Evolutionary conservation across 1,139 yeast genomes (phyloP).

Genomic region (Hansenula lynferdii): DNA sequence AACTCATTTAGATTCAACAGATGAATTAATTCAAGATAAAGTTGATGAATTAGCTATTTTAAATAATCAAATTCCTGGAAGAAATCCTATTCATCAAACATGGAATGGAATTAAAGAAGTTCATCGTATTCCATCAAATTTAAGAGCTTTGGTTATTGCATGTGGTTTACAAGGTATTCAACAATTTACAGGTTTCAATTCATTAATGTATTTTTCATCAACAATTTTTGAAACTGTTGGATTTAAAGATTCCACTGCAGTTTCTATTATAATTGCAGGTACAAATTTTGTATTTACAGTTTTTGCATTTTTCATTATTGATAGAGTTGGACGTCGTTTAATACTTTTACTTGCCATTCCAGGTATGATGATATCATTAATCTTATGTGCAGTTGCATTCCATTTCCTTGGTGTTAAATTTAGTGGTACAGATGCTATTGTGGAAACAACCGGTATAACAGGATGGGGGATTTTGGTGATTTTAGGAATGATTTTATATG

Average conservation of each 20-base stretch:
- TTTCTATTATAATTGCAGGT: conserved; percentile 60
- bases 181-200: conserved; percentile 72
- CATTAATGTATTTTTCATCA: conserved; percentile 72
- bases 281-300: conserved; percentile 65
- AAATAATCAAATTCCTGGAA: conserved; percentile 56
- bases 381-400: conserved; percentile 17
- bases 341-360: conserved; percentile 49
- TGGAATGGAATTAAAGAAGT: conserved; percentile 64
- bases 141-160: conserved; percentile 67
- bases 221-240: conserved; percentile 60
- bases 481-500: conserved; percentile 31
- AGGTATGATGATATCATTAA: conserved; percentile 34
- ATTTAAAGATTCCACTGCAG: conserved; percentile 54
- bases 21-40: conserved; percentile 51
- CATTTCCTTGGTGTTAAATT: neutral
- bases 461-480: conserved; percentile 20
- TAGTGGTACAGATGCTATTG: conserved; percentile 3
- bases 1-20: conserved; percentile 54
- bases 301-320: conserved; percentile 54
- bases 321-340: conserved; percentile 56
- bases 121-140: conserved; percentile 73
- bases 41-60: conserved; percentile 45
- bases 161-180: conserved; percentile 72
- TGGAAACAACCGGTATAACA: neutral
- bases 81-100: conserved; percentile 45